Evolutionary conservation across 345 rosid species (phyloP).

Genomic region (Acer saccharum): DNA sequence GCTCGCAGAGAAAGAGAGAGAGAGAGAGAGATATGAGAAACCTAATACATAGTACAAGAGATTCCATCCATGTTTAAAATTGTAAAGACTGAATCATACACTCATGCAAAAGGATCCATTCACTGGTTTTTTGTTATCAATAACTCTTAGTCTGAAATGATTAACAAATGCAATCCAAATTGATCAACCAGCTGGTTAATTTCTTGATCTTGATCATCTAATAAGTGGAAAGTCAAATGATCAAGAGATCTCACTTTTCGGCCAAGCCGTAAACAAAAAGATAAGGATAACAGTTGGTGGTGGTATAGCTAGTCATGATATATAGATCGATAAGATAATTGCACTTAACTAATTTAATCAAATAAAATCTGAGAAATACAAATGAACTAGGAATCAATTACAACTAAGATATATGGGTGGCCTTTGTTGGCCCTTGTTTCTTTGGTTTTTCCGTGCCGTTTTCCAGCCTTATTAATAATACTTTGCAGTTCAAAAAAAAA

Average conservation of each 20-base stretch:
- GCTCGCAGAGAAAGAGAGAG: too few species aligned
- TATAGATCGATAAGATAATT: too few species aligned
- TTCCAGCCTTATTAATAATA: too few species aligned
- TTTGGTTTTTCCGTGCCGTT: too few species aligned
- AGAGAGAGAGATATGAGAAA: neutral
- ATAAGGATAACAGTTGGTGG: neutral
- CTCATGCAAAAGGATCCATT: neutral
- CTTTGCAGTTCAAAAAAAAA: too few species aligned
- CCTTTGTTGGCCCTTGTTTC: too few species aligned
- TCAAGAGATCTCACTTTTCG: conserved; percentile 7
- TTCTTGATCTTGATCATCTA: neutral
- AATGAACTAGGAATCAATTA: too few species aligned
- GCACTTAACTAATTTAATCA: too few species aligned
- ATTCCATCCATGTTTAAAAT: neutral
- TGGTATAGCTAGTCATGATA: neutral
- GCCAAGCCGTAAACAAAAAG: neutral
- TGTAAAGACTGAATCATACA: neutral
- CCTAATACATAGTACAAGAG: neutral
- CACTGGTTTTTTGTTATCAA: neutral
- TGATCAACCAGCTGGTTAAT: neutral
- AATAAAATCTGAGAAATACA: neutral
- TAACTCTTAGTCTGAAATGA: neutral
- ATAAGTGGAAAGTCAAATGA: neutral
- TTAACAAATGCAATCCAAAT: neutral
- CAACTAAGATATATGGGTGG: too few species aligned